Conservation (phyloP, 129 eudicot genomes). For the Scalesia atractyloides region DNA sequence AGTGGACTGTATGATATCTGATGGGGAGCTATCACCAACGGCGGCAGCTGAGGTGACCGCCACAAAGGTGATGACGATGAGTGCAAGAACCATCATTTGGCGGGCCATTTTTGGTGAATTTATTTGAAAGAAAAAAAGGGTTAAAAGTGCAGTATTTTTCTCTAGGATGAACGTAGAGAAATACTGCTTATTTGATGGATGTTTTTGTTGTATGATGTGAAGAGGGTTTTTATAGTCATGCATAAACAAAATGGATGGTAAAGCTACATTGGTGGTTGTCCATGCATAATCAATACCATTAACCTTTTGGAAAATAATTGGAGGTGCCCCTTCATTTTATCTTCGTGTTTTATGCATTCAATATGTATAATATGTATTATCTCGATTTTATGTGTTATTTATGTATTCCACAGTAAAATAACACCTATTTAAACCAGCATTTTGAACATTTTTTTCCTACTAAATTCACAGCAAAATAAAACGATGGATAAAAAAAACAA, state of each 20-base stretch:
- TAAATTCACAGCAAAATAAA: too few species aligned
- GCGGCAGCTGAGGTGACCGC: slow-evolving; percentile 35
- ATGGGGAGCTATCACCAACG: not conserved
- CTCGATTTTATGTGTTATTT: too few species aligned
- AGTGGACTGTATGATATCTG: too few species aligned
- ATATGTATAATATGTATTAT: too few species aligned
- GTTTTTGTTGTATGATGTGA: not conserved
- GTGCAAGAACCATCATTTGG: slow-evolving; percentile 36
- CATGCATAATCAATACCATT: slow-evolving; percentile 8
- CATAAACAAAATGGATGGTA: not conserved
- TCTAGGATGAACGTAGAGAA: slow-evolving; percentile 30
- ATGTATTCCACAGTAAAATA: too few species aligned
- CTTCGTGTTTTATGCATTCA: slow-evolving; percentile 2
- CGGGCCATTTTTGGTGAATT: slow-evolving; percentile 32
- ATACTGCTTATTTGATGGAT: slow-evolving; percentile 26
- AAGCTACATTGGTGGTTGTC: not conserved
- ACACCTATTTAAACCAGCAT: too few species aligned
- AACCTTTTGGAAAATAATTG: not conserved
- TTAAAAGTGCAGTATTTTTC: slow-evolving; percentile 28
- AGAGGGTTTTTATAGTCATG: slow-evolving; percentile 13
- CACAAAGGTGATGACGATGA: slow-evolving; percentile 39
- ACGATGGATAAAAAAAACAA: too few species aligned
- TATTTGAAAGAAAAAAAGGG: not conserved
- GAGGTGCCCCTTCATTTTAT: slow-evolving; percentile 17
- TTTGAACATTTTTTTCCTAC: too few species aligned